A percentile compares a stretch with the other conserved stretches of the same genome.
Evolutionary conservation across 1,284 basidiomycete genomes (phyloP).

Genomic region (Trametes pubescens): DNA sequence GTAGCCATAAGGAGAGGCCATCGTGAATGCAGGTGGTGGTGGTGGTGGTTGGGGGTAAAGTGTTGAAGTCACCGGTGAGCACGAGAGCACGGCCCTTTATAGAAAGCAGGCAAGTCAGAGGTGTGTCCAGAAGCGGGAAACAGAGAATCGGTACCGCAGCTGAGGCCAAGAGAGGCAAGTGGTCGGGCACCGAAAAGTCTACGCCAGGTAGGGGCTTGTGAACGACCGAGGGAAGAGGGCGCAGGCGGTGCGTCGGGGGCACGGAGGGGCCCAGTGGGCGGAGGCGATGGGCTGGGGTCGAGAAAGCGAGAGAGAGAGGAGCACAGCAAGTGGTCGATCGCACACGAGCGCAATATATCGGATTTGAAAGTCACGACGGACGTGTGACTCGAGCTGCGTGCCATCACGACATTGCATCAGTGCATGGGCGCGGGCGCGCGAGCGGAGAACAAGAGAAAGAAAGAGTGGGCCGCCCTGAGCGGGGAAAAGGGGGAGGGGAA

Average conservation of each 20-base stretch:
- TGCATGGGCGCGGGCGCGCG: neutral
- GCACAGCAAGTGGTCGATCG: conserved; percentile 14
- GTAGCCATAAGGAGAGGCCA: conserved; percentile 37
- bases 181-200: conserved; percentile 3
- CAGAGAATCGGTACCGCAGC: conserved; percentile 19
- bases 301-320: conserved; percentile 4
- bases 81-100: conserved; percentile 18
- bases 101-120: conserved; percentile 12
- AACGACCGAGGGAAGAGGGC: neutral
- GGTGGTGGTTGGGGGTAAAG: conserved; percentile 2
- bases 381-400: conserved; percentile 11
- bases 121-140: neutral
- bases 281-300: neutral
- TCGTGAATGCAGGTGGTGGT: conserved; percentile 7
- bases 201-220: conserved; percentile 18
- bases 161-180: neutral
- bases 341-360: conserved; percentile 18
- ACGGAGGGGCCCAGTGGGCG: neutral
- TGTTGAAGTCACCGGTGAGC: neutral
- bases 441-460: conserved; percentile 3
- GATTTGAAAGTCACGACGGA: conserved; percentile 7
- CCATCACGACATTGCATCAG: conserved; percentile 13
- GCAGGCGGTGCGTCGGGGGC: conserved; percentile 8
- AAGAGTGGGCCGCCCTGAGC: neutral
- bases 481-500: neutral